Evolutionary conservation across 2,329 filamentous ascomycete species (phyloP).

Genomic region (Aspergillus melleus): DNA sequence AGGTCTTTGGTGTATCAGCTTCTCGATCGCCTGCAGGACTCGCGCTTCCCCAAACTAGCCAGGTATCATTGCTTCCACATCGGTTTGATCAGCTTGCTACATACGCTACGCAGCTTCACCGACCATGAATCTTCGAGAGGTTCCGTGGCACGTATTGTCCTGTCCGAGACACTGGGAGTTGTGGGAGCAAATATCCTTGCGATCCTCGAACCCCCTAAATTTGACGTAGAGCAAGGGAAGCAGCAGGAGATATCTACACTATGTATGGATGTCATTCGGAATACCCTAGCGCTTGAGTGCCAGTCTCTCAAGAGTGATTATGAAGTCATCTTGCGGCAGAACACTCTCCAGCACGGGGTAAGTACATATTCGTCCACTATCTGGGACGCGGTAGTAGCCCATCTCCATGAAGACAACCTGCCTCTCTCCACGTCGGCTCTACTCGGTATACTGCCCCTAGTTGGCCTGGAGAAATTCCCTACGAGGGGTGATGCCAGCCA

Average conservation of each 20-base stretch:
- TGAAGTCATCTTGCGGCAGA: slow-evolving; percentile 61
- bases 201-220: slow-evolving; percentile 58
- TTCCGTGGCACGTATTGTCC: slow-evolving; percentile 49
- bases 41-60: slow-evolving; percentile 41
- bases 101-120: slow-evolving; percentile 49
- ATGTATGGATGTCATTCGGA: slow-evolving; percentile 65
- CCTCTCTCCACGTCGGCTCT: slow-evolving; percentile 74
- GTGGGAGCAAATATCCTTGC: slow-evolving; percentile 52
- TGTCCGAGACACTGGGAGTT: slow-evolving; percentile 50
- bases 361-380: slow-evolving; percentile 71
- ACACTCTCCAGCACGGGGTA: slow-evolving; percentile 65
- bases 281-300: slow-evolving; percentile 69
- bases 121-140: slow-evolving; percentile 46
- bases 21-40: slow-evolving; percentile 57
- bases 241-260: slow-evolving; percentile 56
- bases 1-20: slow-evolving; percentile 75
- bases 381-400: slow-evolving; percentile 74
- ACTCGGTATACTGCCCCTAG: slow-evolving; percentile 67
- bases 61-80: slow-evolving; percentile 48
- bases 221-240: slow-evolving; percentile 48
- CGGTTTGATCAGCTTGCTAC: slow-evolving; percentile 46
- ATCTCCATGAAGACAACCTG: slow-evolving; percentile 66
- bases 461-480: slow-evolving; percentile 73
- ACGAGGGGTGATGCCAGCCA: slow-evolving; percentile 45
- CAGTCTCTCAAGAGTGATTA: slow-evolving; percentile 69